Percentiles rank a stretch among this genome's conserved stretches.
Conservation (phyloP, 164 flowering plant species). For the Kingdonia uniflora region DNA sequence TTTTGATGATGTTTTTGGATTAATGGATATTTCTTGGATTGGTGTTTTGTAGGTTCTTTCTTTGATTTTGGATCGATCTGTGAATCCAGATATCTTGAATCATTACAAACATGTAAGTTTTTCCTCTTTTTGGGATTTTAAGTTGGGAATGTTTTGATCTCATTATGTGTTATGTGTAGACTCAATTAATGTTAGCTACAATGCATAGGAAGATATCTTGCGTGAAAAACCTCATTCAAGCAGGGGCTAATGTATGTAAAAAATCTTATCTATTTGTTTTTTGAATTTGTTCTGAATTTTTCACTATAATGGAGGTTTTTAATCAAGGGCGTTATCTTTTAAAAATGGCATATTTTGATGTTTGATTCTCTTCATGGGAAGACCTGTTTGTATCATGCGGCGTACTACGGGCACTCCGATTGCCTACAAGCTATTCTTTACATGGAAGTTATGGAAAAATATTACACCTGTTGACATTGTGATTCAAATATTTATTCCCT, state of each 20-base stretch:
- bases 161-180: too few species aligned
- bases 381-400: slow-evolving; percentile 93
- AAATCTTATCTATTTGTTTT: not conserved
- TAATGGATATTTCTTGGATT: slow-evolving; percentile 8
- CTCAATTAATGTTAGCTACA: slow-evolving; percentile 97
- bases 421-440: slow-evolving; percentile 74
- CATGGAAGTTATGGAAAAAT: too few species aligned
- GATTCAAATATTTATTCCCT: too few species aligned
- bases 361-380: too few species aligned
- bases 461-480: too few species aligned
- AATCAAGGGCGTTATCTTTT: slow-evolving; percentile 5
- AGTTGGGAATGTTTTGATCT: not conserved
- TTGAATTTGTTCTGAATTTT: too few species aligned
- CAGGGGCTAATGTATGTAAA: slow-evolving; percentile 81
- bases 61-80: too few species aligned
- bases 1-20: slow-evolving; percentile 1
- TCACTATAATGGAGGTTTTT: too few species aligned
- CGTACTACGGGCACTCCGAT: slow-evolving; percentile 78
- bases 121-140: too few species aligned
- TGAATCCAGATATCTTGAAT: too few species aligned
- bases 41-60: slow-evolving; percentile 36
- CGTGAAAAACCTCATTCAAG: slow-evolving; percentile 63
- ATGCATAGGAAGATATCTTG: slow-evolving; percentile 85
- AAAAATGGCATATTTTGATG: slow-evolving; percentile 47
- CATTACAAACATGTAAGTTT: too few species aligned